phyloP scores from a whole-genome alignment of 2,329 filamentous ascomycete species.

The Neoarthrinium moseri region DNA sequence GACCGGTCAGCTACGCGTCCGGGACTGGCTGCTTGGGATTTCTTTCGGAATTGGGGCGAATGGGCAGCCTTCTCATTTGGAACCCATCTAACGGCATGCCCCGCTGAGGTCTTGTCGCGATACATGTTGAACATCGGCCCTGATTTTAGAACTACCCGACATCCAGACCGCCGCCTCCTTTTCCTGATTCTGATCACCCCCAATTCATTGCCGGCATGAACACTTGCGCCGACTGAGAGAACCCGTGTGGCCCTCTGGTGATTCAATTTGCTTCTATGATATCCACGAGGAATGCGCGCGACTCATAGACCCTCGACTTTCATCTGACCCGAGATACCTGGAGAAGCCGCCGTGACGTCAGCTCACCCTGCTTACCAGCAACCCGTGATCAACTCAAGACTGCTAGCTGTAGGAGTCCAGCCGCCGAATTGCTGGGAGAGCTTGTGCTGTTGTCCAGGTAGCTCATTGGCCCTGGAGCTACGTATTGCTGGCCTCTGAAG shows the following conservation, averaged over 20 bases:
- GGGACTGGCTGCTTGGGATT: not conserved
- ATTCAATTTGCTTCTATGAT: too few species aligned
- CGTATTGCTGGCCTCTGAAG: too few species aligned
- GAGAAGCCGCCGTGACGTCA: constrained; percentile 6
- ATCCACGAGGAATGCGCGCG: not conserved
- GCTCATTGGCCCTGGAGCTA: not conserved
- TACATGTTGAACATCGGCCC: not conserved
- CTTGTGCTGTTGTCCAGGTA: too few species aligned
- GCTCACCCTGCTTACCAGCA: not conserved
- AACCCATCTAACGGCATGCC: constrained; percentile 2
- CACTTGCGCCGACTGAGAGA: not conserved
- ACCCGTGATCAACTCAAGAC: too few species aligned
- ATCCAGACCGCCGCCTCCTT: constrained; percentile 6
- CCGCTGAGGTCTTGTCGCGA: constrained; percentile 8
- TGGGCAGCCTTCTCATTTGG: too few species aligned
- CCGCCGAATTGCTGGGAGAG: too few species aligned
- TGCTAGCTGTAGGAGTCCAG: too few species aligned
- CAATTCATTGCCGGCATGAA: not conserved
- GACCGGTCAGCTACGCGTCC: not conserved
- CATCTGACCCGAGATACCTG: not conserved
- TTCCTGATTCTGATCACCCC: not conserved
- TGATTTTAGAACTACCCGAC: not conserved
- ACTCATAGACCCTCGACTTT: not conserved
- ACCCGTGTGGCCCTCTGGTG: too few species aligned
- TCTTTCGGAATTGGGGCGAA: too few species aligned